These are phyloP conservation scores for Vinca major DNA, from an alignment of 305 asterid genomes.

Conservation along the genomic window DNA sequence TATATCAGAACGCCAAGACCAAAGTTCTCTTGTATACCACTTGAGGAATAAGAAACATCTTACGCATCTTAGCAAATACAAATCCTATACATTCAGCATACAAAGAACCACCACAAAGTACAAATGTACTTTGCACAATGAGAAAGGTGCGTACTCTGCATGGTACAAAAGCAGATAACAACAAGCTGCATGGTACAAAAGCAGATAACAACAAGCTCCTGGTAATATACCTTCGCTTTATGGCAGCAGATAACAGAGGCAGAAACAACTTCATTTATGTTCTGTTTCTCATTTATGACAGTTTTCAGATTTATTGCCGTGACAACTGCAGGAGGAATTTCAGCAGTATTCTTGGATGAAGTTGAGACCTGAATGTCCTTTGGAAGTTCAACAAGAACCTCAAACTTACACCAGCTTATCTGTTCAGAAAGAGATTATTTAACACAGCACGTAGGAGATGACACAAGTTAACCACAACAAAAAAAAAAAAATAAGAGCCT, in stretches of 20 bases:
- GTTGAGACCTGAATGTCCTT: slow-evolving; percentile 62
- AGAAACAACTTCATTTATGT: slow-evolving; percentile 74
- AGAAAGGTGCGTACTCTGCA: neutral
- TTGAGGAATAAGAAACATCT: neutral
- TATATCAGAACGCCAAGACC: neutral
- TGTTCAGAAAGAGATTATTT: slow-evolving; percentile 32
- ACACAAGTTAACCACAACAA: neutral
- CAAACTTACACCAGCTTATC: slow-evolving; percentile 99
- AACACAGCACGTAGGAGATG: neutral
- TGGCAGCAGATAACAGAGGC: slow-evolving; percentile 96
- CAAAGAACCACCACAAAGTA: too few relatives aligned
- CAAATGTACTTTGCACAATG: neutral
- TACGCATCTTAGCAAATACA: too few relatives aligned
- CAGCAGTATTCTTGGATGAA: slow-evolving; percentile 42
- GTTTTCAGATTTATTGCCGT: slow-evolving; percentile 85
- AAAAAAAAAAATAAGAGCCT: slow-evolving; percentile 24
- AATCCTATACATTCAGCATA: too few relatives aligned
- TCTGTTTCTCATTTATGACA: slow-evolving; percentile 64
- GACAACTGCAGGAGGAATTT: slow-evolving; percentile 81
- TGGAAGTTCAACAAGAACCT: slow-evolving; percentile 61
- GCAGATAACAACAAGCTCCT: slow-evolving; percentile 13
- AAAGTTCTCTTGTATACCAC: neutral
- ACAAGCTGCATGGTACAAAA: slow-evolving; percentile 11
- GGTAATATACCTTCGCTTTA: slow-evolving; percentile 62
- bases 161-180: neutral